Evolutionary conservation across 2,329 filamentous ascomycete species (phyloP).

Genomic region (Fusarium sulawesiense): DNA sequence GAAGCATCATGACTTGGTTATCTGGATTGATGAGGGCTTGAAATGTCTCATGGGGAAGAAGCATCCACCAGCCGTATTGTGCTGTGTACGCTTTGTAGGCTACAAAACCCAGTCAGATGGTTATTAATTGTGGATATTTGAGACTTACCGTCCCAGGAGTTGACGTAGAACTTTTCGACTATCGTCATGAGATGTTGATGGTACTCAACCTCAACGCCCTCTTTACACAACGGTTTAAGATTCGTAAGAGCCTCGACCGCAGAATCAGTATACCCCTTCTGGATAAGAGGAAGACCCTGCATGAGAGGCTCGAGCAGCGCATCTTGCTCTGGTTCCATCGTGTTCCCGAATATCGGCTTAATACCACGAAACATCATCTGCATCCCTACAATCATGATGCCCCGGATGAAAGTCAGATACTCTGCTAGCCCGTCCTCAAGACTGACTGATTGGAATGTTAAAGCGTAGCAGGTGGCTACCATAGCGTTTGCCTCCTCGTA

Average conservation of each 20-base stretch:
- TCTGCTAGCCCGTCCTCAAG: constrained; percentile 69
- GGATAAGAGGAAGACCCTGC: constrained; percentile 58
- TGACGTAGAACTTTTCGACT: constrained; percentile 63
- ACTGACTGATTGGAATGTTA: constrained; percentile 68
- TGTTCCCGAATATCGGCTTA: constrained; percentile 62
- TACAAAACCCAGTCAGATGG: constrained; percentile 39
- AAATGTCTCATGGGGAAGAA: constrained; percentile 64
- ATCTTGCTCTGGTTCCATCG: constrained; percentile 56
- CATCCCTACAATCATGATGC: constrained; percentile 65
- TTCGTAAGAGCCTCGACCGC: constrained; percentile 58
- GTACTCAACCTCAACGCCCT: constrained; percentile 60
- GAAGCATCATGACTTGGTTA: constrained; percentile 59
- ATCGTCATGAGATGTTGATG: constrained; percentile 58
- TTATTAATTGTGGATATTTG: neutral
- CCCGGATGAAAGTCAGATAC: constrained; percentile 70
- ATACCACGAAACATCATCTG: constrained; percentile 64
- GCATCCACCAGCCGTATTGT: constrained; percentile 69
- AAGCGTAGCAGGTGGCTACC: constrained; percentile 68
- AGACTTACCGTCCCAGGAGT: constrained; percentile 63
- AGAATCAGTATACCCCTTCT: constrained; percentile 58
- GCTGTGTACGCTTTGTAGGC: constrained; percentile 62
- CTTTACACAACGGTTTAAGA: constrained; percentile 58
- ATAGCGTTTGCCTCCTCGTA: constrained; percentile 69
- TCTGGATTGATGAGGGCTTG: constrained; percentile 60
- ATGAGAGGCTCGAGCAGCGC: constrained; percentile 59